Base-by-base conservation (phyloP, 1,284 basidiomycete species). In the Moesziomyces aphidis region DNA sequence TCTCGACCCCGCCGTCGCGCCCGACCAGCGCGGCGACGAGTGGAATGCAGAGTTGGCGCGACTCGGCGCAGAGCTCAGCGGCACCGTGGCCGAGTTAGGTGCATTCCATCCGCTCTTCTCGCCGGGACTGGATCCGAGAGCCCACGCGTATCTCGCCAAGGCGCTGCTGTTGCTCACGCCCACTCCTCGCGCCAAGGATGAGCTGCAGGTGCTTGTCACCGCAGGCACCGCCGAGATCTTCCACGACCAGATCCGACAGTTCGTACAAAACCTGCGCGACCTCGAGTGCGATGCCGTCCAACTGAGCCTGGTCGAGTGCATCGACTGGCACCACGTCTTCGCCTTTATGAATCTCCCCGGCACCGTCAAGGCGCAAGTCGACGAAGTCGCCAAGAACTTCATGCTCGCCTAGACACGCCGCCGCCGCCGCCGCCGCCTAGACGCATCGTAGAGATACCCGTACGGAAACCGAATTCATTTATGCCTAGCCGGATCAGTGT, bases 301-400 rank as follows among this genome's bases (percentile, higher is more conserved):
- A n/a, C 61, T 66, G 5, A 50, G 58, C n/a, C 28, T 64, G 15
- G 55, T 71, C 39, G 62, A 71, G 51, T 51, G 62, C 26, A 50
- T 59, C 24, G 68, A 66, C 26, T 61, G 61, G 62, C 68, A 71
- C 21, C 68, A 71, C 39, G 62, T 71, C 6, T 71, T 65, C 49
- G 68, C 59, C 13, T 65, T 45, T n/a, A 48, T 71, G 50, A 61
- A 61, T 22, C n/a, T 64, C 21, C 68, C 68, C 7, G 62, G 68
- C 7, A n/a, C 31, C 4, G 55, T 71, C 17, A 71, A 71, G 39
- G 62, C 54, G 21, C 45, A 66, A 31, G 42, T 66, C 23, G 68
- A 71, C n/a, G 68, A 65, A 5, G 48, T 66, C n/a, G 68, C 22
- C 1, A 71, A 55, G 52, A 55, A 58, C 48, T 71, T 71, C 19